Base-by-base conservation (phyloP, 2,329 filamentous ascomycete genomes). In the Cadophora gregata region DNA sequence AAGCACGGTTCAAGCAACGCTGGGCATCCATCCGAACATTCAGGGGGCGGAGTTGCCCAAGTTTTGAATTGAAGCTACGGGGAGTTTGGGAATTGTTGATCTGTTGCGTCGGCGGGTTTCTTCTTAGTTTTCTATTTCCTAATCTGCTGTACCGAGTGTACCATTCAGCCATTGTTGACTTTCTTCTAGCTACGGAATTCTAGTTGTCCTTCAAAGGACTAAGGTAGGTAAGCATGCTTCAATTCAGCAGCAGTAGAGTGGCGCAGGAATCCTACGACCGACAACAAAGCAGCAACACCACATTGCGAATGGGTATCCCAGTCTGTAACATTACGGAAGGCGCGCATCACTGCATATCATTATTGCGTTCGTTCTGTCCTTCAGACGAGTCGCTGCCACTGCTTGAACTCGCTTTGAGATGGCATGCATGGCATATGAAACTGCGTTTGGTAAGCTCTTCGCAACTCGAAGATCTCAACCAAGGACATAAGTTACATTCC, bases 1-100 rank as follows among this genome's bases (percentile, higher is more conserved):
- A 58, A 38, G 55, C 31, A 36, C 31, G 12, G 12, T 8, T 58
- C 55, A 58, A 58, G 55, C 55, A 58, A 38, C 21, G 3, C 55
- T 58, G 38, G 55, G 55, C 55, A 25, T 21, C 42, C 21, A 25
- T 21, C 42, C 21, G 6, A 47, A 16, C 12, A 42, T 42, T 19
- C 38, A 42, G 38, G 38, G n/a, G 38, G 38, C 38, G 14, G 14
- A 42, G 38, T 42, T 42, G n/a, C n/a, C n/a, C n/a, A n/a, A n/a
- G n/a, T 16, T 42, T 42, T 12, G 14, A 12, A 12, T 38, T 38
- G 36, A 16, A 38, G 36, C 8, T 14, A 12, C 16, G 36, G 6
- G 16, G 36, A 33, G 36, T 38, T 38, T 42, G 38, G 5, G 6
- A 6, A 42, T 42, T 3, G 16, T 16, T 42, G 38, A 42, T 42